phyloP scores from a whole-genome alignment of 1,284 basidiomycete species.

The Afroboletus lepidellus region DNA sequence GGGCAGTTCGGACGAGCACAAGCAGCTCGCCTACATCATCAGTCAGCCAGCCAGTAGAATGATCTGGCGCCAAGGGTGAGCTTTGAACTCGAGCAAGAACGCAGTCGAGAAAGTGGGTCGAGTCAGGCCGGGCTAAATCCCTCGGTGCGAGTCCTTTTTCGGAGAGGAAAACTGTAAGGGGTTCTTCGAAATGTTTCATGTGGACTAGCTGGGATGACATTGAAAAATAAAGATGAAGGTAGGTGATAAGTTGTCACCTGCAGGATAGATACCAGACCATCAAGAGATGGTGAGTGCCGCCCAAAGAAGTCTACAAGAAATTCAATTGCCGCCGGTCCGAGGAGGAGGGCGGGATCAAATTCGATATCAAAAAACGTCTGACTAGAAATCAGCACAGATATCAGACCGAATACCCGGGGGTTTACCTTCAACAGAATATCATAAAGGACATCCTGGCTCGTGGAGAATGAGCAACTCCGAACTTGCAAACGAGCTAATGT shows the following conservation, averaged over 20 bases:
- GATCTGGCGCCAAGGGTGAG: constrained; percentile 10
- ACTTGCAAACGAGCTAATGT: constrained; percentile 58
- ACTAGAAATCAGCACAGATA: not conserved
- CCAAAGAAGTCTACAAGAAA: constrained; percentile 55
- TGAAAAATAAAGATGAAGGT: constrained; percentile 2
- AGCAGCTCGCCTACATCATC: constrained; percentile 33
- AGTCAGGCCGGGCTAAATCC: constrained; percentile 17
- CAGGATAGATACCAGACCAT: constrained; percentile 53
- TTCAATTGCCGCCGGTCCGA: constrained; percentile 56
- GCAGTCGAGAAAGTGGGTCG: constrained; percentile 41
- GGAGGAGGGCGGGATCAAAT: constrained; percentile 58
- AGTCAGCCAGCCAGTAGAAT: constrained; percentile 18
- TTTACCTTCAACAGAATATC: constrained; percentile 51
- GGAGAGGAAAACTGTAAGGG: constrained; percentile 45
- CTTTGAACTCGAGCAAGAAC: constrained; percentile 39
- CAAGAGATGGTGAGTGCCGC: constrained; percentile 54
- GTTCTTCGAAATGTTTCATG: constrained; percentile 67
- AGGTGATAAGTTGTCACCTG: constrained; percentile 43
- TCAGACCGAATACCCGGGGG: not conserved
- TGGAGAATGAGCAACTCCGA: constrained; percentile 47
- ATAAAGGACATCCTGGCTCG: constrained; percentile 46
- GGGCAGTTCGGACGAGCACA: constrained; percentile 38
- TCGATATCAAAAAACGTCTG: constrained; percentile 65
- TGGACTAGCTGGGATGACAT: constrained; percentile 48
- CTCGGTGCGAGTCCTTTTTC: constrained; percentile 16